These are phyloP conservation scores for Claviceps digitariae DNA, from an alignment of 2,329 filamentous ascomycete genomes.

Conservation along the genomic window DNA sequence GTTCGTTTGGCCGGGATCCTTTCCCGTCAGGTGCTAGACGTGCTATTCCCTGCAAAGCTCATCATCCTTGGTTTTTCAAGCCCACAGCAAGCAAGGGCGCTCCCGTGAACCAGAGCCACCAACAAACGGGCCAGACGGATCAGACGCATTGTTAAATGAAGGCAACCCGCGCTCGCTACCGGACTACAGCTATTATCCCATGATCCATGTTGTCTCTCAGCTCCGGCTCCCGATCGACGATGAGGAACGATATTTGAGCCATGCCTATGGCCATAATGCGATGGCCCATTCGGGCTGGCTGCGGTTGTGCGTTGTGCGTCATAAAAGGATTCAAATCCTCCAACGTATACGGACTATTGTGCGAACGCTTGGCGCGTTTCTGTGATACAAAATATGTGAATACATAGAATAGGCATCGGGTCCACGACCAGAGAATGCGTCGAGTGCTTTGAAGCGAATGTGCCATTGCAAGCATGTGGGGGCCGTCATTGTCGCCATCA, in stretches of 20 bases:
- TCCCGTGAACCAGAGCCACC: neutral
- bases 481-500: neutral
- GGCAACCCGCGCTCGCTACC: neutral
- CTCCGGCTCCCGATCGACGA: neutral
- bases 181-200: neutral
- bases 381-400: slow-evolving; percentile 1
- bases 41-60: no score
- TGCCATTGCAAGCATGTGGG: no score
- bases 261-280: neutral
- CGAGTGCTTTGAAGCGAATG: neutral
- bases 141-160: neutral
- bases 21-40: neutral
- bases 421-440: neutral
- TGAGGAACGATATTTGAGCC: neutral
- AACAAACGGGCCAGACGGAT: neutral
- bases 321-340: neutral
- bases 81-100: neutral
- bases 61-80: no score
- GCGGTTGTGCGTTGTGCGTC: slow-evolving; percentile 1
- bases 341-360: neutral
- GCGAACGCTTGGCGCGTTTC: neutral
- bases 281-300: neutral
- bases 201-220: neutral
- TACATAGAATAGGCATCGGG: neutral
- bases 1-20: neutral